Evolutionary conservation across 176 grass and related monocot species (phyloP).

Genomic region (Alopecurus myosuroides): DNA sequence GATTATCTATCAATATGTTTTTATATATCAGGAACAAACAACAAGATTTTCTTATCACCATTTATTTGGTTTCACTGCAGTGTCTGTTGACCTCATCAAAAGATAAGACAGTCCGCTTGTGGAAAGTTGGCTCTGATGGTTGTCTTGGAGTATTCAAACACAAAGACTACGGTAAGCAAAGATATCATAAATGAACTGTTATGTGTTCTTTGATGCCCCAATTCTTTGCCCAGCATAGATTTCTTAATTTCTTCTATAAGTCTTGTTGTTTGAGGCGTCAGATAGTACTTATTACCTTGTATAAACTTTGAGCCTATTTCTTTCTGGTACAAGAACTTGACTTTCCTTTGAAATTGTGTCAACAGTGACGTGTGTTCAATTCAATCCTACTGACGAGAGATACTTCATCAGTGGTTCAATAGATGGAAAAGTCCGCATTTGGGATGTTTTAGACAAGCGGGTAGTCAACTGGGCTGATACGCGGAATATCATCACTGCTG

Average conservation of each 20-base stretch:
- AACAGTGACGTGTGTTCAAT: constrained; percentile 87
- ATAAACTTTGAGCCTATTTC: background rate
- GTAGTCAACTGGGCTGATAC: constrained; percentile 87
- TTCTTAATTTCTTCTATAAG: background rate
- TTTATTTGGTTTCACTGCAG: constrained; percentile 38
- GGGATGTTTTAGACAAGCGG: constrained; percentile 65
- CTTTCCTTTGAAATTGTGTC: constrained; percentile 12
- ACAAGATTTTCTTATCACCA: constrained; percentile 1
- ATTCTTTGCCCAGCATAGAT: background rate
- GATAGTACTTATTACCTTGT: background rate
- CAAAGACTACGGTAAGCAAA: constrained; percentile 71
- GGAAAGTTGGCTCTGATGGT: constrained; percentile 77
- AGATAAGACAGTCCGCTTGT: constrained; percentile 88
- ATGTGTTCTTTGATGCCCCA: background rate
- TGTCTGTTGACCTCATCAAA: constrained; percentile 84
- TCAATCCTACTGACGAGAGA: constrained; percentile 70
- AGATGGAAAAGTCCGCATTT: constrained; percentile 89
- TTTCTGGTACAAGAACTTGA: background rate
- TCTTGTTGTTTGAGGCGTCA: background rate
- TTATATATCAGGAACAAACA: background rate
- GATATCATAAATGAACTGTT: background rate
- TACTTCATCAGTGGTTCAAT: constrained; percentile 90
- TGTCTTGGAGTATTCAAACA: constrained; percentile 74
- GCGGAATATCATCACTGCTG: constrained; percentile 71
- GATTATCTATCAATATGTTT: background rate